Base-by-base conservation (phyloP, 192 early-diverging fungal genomes). In the Coemansia sp. region DNA sequence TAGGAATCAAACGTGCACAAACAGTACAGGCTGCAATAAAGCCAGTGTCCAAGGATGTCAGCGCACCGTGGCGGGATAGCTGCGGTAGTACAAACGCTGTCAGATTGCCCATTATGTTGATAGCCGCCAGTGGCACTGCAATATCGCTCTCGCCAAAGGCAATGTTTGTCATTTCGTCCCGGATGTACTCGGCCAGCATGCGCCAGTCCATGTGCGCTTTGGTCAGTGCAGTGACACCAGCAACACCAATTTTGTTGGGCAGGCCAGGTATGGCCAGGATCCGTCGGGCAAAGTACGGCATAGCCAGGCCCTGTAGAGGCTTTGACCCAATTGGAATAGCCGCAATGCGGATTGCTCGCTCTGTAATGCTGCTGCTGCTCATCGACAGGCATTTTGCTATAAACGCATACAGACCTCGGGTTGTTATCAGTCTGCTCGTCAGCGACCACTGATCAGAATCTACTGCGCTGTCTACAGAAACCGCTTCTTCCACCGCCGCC, bases 71-170 rank as follows among this genome's bases (percentile, higher is more conserved):
- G 8, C 48, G 59, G 26, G 71, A 67, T 4, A 79, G 64, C 57
- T 64, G 71, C 11, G 77, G 77, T 12, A 64, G 51, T 8, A 79
- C 53, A 66, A 79, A 79, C 10, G 71, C 71, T 8, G 71, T 50
- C 63, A 79, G 64, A 34, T 79, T 79, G 17, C 77, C 77, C 15
- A 79, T 37, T 1, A 65, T 70, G 52, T 54, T 79, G 55, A 74
- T 70, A 5, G 77, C 71, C 8, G 57, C 49, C 20, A 74, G 64
- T 28, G 60, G 57, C 42, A 74, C 14, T 17, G 44, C 40, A 7
- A 60, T 59, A 5, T 48, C 55, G 17, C 49, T 36, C 11, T 48
- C 50, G 20, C 57, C 59, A 31, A 49, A 37, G 7, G 31, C 31
- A 34, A 34, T 34, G 31, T 8, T 34, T 34, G 31, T 7, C 31